A percentile compares a stretch with the other conserved stretches of the same genome.
These are phyloP conservation scores for Brachypodium distachyon DNA, from an alignment of 202 grass and related monocot species.

Conservation along the genomic window DNA sequence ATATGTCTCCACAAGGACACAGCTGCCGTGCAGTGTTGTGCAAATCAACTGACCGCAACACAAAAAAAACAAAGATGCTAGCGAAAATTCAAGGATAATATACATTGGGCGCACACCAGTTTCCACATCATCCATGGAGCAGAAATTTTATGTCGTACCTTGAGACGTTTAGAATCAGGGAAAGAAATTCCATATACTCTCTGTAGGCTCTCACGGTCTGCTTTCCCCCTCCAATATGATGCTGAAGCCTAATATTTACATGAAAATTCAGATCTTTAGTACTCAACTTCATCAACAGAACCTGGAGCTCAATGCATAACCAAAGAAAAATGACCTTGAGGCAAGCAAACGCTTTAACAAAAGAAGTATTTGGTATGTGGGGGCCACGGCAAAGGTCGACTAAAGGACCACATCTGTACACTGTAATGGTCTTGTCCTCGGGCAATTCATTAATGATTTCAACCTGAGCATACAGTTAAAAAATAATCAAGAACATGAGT, in stretches of 20 bases:
- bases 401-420: constrained; percentile 94
- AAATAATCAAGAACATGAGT: constrained; percentile 9
- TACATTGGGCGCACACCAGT: background rate
- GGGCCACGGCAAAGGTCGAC: constrained; percentile 97
- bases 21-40: background rate
- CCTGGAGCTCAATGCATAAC: background rate
- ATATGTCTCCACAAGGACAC: background rate
- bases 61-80: background rate
- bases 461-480: constrained; percentile 47
- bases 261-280: constrained; percentile 22
- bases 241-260: constrained; percentile 72
- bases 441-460: constrained; percentile 97
- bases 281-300: background rate
- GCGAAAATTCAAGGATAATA: background rate
- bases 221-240: constrained; percentile 97
- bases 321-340: constrained; percentile 64
- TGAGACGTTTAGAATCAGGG: constrained; percentile 91
- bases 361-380: constrained; percentile 94
- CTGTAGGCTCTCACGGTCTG: constrained; percentile 91
- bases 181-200: constrained; percentile 99
- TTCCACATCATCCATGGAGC: background rate
- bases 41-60: background rate
- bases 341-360: constrained; percentile 95
- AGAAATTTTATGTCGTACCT: constrained; percentile 43
- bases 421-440: constrained; percentile 97